These are phyloP conservation scores for Seiridium unicorne DNA, from an alignment of 2,329 filamentous ascomycete species.

Conservation along the genomic window DNA sequence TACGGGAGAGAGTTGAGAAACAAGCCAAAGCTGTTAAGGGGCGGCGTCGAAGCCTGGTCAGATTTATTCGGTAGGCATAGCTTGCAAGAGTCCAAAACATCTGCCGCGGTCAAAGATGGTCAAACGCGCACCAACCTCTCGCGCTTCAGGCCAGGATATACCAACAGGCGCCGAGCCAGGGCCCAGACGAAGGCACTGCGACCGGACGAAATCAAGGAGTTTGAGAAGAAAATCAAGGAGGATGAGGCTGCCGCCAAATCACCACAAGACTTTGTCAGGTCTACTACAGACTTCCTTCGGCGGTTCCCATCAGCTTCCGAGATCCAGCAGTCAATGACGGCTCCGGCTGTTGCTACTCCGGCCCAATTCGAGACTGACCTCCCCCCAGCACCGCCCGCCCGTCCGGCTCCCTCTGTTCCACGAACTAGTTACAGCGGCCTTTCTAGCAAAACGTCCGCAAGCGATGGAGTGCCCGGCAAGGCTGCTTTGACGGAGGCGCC, in stretches of 20 bases:
- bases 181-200: constrained; percentile 67
- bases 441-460: constrained; percentile 24
- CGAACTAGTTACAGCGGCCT: constrained; percentile 80
- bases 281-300: constrained; percentile 80
- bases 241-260: constrained; percentile 52
- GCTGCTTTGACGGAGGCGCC: constrained; percentile 31
- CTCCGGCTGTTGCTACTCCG: constrained; percentile 24
- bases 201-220: constrained; percentile 75
- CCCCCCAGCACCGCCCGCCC: constrained; percentile 53
- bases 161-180: constrained; percentile 37
- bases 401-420: constrained; percentile 67
- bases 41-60: constrained; percentile 84
- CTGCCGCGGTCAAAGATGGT: constrained; percentile 11
- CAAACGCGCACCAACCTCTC: constrained; percentile 11
- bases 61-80: constrained; percentile 75
- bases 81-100: constrained; percentile 40
- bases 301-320: constrained; percentile 72
- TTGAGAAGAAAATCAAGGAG: constrained; percentile 73
- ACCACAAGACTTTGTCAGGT: constrained; percentile 55
- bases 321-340: constrained; percentile 59
- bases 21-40: constrained; percentile 73
- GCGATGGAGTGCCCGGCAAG: constrained; percentile 40
- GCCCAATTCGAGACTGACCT: constrained; percentile 44
- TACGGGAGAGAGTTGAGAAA: constrained; percentile 71
- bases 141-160: constrained; percentile 13